phyloP scores from a whole-genome alignment of 345 rosid species.

The Raphanus sativus region DNA sequence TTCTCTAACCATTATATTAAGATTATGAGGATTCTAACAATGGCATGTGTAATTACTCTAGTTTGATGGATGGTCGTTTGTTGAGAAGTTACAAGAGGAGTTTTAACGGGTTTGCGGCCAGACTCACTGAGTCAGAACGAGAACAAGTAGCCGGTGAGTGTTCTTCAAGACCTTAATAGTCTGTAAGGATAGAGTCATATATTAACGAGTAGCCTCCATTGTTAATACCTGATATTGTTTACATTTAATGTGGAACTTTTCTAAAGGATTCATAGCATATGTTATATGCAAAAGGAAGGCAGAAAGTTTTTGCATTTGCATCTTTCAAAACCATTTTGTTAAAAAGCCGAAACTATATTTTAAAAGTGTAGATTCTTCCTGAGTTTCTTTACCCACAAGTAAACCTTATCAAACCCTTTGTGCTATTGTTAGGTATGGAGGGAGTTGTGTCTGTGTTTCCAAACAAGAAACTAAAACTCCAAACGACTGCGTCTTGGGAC shows the following conservation, averaged over 20 bases:
- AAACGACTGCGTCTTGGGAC: constrained; percentile 61
- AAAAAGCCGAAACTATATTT: background rate
- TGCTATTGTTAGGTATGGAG: constrained; percentile 31
- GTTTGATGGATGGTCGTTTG: constrained; percentile 37
- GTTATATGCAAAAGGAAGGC: too few species aligned
- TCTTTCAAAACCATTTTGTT: too few species aligned
- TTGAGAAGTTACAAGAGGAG: constrained; percentile 55
- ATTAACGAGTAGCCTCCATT: too few species aligned
- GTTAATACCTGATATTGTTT: background rate
- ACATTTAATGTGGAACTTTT: background rate
- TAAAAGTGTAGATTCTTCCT: background rate
- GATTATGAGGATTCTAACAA: background rate
- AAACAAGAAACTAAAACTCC: constrained; percentile 36
- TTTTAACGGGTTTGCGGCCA: constrained; percentile 64
- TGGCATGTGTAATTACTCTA: background rate
- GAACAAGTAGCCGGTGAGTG: constrained; percentile 45
- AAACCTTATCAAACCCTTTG: background rate
- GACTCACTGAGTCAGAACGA: constrained; percentile 48
- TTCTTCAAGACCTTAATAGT: background rate
- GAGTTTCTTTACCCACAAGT: background rate
- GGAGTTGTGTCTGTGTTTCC: constrained; percentile 55
- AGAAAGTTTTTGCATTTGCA: too few species aligned
- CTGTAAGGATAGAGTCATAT: background rate
- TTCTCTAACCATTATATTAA: background rate
- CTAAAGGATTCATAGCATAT: background rate